Evolutionary conservation across 129 eudicot species (phyloP).

Genomic region (Mikania micrantha): DNA sequence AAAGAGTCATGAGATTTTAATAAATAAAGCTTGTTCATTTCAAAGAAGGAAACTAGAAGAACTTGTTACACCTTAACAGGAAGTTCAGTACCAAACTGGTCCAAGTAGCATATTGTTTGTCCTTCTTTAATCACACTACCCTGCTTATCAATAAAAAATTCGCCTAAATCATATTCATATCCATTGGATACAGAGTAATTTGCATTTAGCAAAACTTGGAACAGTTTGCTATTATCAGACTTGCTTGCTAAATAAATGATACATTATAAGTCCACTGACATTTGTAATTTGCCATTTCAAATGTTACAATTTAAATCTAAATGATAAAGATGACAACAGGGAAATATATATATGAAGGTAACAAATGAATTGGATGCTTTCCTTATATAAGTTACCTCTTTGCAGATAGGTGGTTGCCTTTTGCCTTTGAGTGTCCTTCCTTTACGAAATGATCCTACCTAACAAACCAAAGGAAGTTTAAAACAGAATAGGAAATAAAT

Average conservation of each 20-base stretch:
- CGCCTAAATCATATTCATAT: conserved; percentile 2
- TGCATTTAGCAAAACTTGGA: neutral
- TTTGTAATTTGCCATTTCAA: neutral
- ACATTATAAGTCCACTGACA: neutral
- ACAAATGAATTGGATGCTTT: neutral
- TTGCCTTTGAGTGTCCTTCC: conserved; percentile 54
- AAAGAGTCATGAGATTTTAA: neutral
- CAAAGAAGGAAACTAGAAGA: neutral
- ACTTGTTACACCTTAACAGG: conserved; percentile 48
- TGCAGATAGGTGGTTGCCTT: conserved; percentile 53
- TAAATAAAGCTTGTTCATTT: neutral
- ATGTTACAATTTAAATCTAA: neutral
- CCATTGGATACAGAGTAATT: neutral
- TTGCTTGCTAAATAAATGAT: neutral
- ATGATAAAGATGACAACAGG: neutral
- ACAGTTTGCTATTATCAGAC: neutral
- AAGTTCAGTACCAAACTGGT: conserved; percentile 55
- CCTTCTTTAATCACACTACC: conserved; percentile 71
- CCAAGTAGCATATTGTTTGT: conserved; percentile 62
- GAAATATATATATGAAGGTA: neutral
- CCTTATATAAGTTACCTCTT: conserved; percentile 38
- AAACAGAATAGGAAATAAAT: neutral
- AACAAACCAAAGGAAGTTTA: neutral
- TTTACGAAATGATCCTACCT: conserved; percentile 78
- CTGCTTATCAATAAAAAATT: conserved; percentile 17